These are phyloP conservation scores for Clathrospora elynae DNA, from an alignment of 2,329 filamentous ascomycete genomes.

Conservation along the genomic window DNA sequence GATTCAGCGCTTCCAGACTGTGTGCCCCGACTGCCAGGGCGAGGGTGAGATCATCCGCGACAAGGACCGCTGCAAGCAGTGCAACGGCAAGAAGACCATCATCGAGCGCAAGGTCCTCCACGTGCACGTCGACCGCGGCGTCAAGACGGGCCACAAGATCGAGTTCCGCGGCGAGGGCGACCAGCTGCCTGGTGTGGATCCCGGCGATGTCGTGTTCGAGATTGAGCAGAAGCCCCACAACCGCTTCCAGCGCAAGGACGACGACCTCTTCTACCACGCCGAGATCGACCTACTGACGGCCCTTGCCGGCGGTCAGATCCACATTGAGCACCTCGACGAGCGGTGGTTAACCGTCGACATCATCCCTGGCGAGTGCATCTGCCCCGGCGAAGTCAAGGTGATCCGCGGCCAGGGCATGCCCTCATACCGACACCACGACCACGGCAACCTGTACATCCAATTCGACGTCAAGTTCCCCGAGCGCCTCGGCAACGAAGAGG, in stretches of 20 bases:
- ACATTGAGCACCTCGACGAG: constrained; percentile 95
- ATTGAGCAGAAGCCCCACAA: constrained; percentile 99
- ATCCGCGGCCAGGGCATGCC: constrained; percentile 98
- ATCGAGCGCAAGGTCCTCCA: constrained; percentile 98
- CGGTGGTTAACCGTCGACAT: constrained; percentile 95
- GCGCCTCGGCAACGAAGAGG: constrained; percentile 51
- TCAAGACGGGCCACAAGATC: constrained; percentile 92
- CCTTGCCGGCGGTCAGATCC: constrained; percentile 86
- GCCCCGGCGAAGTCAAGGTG: constrained; percentile 88
- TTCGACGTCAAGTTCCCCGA: constrained; percentile 97
- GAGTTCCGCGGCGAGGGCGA: constrained; percentile 97
- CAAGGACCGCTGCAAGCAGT: constrained; percentile 96
- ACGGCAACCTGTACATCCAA: constrained; percentile 94
- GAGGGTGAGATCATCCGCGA: constrained; percentile 97
- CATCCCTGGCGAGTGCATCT: constrained; percentile 90
- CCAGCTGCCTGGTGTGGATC: constrained; percentile 88
- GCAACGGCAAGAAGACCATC: constrained; percentile 95
- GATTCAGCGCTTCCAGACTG: constrained; percentile 99
- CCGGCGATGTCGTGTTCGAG: constrained; percentile 96
- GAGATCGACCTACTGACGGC: constrained; percentile 96
- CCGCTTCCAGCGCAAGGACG: constrained; percentile 93
- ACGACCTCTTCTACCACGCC: constrained; percentile 92
- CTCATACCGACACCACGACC: constrained; percentile 90
- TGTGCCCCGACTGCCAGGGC: constrained; percentile 96
- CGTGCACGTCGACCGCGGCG: constrained; percentile 94